Conservation (phyloP, 1,284 basidiomycete species). For the Cystobasidium pallidum region DNA sequence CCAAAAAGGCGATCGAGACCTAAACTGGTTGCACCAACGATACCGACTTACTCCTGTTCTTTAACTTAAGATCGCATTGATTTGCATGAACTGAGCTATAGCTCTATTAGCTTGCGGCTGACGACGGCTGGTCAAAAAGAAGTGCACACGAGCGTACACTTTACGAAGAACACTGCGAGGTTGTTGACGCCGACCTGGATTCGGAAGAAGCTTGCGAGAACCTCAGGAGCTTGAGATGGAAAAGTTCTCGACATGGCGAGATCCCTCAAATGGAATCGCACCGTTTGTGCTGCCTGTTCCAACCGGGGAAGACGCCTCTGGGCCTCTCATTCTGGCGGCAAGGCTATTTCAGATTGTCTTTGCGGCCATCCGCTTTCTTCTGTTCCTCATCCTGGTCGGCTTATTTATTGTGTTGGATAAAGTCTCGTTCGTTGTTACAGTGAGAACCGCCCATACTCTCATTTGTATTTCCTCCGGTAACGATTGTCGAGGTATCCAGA, state of each 20-base stretch:
- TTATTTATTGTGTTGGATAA: conserved; percentile 1
- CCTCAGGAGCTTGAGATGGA: conserved; percentile 1
- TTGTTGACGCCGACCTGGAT: too few species aligned
- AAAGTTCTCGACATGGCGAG: conserved; percentile 37
- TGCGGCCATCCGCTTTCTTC: conserved; percentile 13
- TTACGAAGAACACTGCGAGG: neutral
- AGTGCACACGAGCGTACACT: too few species aligned
- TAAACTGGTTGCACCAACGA: too few species aligned
- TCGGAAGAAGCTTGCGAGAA: neutral
- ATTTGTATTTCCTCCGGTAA: neutral
- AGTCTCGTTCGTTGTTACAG: neutral
- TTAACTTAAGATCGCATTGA: too few species aligned
- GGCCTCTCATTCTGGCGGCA: conserved; percentile 4
- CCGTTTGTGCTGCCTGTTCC: conserved; percentile 34
- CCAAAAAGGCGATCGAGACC: neutral
- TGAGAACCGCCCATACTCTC: neutral
- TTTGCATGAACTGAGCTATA: too few species aligned
- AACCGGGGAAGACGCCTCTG: conserved; percentile 15
- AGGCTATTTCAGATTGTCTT: conserved; percentile 21
- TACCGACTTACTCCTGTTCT: too few species aligned
- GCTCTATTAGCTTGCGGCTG: too few species aligned
- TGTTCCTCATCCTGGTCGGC: conserved; percentile 9
- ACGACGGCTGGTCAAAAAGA: neutral
- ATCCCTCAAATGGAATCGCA: conserved; percentile 22
- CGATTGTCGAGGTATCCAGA: neutral